Conservation (phyloP, 306 rosid species). For the Gastrolobium bilobum region DNA sequence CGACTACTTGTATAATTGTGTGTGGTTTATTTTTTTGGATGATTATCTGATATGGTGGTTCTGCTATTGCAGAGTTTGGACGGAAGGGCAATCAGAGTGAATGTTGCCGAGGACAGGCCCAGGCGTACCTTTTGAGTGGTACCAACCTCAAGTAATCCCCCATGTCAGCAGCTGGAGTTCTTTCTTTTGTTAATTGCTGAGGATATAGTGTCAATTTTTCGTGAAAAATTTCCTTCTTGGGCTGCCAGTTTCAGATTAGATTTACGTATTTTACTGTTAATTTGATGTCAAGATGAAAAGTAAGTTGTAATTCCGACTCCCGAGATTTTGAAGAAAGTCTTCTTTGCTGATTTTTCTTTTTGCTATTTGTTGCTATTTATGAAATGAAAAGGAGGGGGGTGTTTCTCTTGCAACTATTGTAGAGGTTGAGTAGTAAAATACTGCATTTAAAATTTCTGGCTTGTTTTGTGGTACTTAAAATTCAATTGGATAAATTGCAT, state of each 20-base stretch:
- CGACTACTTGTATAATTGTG: not conserved
- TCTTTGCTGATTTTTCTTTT: conserved; percentile 19
- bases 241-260: conserved; percentile 47
- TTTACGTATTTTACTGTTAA: conserved; percentile 28
- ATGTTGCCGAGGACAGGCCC: conserved; percentile 87
- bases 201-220: conserved; percentile 55
- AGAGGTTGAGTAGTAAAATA: not conserved
- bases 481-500: conserved; percentile 1
- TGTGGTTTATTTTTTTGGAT: not conserved
- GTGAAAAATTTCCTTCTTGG: conserved; percentile 27
- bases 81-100: conserved; percentile 90
- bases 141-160: conserved; percentile 41
- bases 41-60: conserved; percentile 42
- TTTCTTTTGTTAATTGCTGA: conserved; percentile 45
- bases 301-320: conserved; percentile 41
- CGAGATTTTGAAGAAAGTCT: conserved; percentile 18
- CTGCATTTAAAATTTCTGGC: not conserved
- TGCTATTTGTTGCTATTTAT: conserved; percentile 32
- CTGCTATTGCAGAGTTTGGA: conserved; percentile 76
- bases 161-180: conserved; percentile 31
- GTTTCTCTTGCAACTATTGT: conserved; percentile 1
- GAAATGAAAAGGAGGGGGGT: not conserved
- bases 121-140: conserved; percentile 71
- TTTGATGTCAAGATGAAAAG: conserved; percentile 39
- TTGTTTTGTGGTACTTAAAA: not conserved